A percentile compares a stretch with the other conserved stretches of the same genome.
Evolutionary conservation across 164 flowering plant species (phyloP).

Genomic region (Piper betle): DNA sequence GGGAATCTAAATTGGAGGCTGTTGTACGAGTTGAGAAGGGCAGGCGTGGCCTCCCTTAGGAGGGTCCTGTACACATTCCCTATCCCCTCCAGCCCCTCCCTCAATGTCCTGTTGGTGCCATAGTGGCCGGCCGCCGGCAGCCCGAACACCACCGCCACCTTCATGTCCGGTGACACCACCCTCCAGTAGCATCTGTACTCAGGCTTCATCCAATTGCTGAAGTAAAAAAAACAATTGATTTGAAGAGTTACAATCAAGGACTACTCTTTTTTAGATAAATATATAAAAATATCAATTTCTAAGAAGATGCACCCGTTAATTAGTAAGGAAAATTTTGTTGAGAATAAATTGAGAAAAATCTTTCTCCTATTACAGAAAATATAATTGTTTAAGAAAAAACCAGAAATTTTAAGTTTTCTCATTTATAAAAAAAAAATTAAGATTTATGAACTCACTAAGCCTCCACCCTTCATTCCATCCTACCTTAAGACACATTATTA

Average conservation of each 20-base stretch:
- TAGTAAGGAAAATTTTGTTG: no score
- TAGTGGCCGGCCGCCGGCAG: constrained; percentile 42
- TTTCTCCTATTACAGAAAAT: no score
- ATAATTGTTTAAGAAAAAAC: no score
- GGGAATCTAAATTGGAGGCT: constrained; percentile 49
- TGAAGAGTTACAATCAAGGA: no score
- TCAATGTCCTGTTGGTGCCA: constrained; percentile 63
- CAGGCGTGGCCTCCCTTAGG: constrained; percentile 68
- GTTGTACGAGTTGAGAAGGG: constrained; percentile 83
- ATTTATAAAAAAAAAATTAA: no score
- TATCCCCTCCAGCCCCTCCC: constrained; percentile 52
- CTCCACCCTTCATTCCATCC: no score
- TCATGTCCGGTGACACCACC: constrained; percentile 51
- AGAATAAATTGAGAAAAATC: no score
- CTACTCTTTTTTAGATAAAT: not conserved
- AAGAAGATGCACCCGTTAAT: no score
- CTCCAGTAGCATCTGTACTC: constrained; percentile 83
- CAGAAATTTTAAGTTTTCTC: no score
- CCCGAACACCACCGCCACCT: constrained; percentile 72
- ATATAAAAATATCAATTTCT: no score
- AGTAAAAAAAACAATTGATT: not conserved
- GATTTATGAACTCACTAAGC: no score
- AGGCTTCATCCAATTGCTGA: constrained; percentile 69
- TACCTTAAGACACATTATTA: no score
- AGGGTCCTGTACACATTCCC: constrained; percentile 77